A percentile compares a stretch with the other conserved stretches of the same genome.
phyloP scores from a whole-genome alignment of 257 asterid species.

The Fraxinus quadrangulata region DNA sequence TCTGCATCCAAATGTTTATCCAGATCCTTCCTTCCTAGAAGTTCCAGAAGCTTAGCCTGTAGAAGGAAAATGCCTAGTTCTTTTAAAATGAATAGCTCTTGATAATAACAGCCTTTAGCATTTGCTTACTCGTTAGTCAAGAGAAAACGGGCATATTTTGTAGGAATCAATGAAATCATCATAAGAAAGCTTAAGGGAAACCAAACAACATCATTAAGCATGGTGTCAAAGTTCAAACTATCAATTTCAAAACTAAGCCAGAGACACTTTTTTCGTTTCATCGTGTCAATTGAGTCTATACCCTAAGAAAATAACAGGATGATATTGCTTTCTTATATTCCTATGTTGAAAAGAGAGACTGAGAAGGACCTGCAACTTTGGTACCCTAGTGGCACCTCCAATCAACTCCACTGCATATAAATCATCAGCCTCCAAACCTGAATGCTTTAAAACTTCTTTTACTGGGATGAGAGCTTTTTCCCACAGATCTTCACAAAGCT shows the following conservation, averaged over 20 bases:
- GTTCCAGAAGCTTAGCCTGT: slow-evolving; percentile 94
- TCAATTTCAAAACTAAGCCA: slow-evolving; percentile 12
- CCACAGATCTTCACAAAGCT: slow-evolving; percentile 87
- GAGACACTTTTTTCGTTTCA: neutral
- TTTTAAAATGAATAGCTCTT: slow-evolving; percentile 12
- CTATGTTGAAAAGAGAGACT: slow-evolving; percentile 9
- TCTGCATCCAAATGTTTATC: slow-evolving; percentile 96
- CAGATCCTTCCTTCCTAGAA: slow-evolving; percentile 90
- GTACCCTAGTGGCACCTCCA: slow-evolving; percentile 99
- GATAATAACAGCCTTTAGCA: neutral
- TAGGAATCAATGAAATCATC: slow-evolving; percentile 1
- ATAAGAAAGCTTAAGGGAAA: slow-evolving; percentile 12
- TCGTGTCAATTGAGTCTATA: slow-evolving; percentile 1
- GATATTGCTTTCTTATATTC: neutral
- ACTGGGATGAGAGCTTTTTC: slow-evolving; percentile 84
- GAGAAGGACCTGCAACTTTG: slow-evolving; percentile 82
- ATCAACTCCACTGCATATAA: slow-evolving; percentile 92
- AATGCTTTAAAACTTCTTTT: slow-evolving; percentile 67
- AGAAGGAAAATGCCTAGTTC: slow-evolving; percentile 15
- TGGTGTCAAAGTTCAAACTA: neutral
- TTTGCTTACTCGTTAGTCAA: slow-evolving; percentile 5
- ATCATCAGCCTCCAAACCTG: slow-evolving; percentile 75
- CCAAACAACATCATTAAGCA: no score
- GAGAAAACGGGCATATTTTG: slow-evolving; percentile 15
- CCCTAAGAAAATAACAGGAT: neutral